These are phyloP conservation scores for Serendipita sp. DNA, from an alignment of 768 basidiomycete species.

Conservation along the genomic window DNA sequence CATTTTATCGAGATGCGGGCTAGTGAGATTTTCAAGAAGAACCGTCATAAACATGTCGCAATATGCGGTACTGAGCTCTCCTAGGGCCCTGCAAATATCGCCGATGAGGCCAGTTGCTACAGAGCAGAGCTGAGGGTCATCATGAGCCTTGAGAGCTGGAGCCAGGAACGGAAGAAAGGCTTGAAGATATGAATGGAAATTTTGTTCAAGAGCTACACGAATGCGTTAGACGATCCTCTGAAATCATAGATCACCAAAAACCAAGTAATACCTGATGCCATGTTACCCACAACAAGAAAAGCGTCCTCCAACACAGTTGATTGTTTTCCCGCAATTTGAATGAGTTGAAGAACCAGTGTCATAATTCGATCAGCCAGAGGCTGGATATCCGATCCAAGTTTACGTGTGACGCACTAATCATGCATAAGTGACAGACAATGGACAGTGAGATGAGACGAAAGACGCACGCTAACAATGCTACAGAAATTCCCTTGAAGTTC, in stretches of 20 bases:
- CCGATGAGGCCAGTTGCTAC: constrained; percentile 93
- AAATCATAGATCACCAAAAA: constrained; percentile 12
- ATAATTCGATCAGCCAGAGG: constrained; percentile 90
- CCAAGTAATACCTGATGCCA: constrained; percentile 44
- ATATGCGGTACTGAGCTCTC: constrained; percentile 68
- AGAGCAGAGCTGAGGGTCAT: constrained; percentile 89
- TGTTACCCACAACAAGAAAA: constrained; percentile 80
- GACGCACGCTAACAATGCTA: constrained; percentile 66
- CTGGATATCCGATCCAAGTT: constrained; percentile 64
- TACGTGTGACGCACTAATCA: constrained; percentile 62
- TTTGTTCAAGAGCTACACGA: constrained; percentile 46
- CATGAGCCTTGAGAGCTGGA: constrained; percentile 77
- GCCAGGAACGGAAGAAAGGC: constrained; percentile 77
- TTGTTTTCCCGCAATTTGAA: constrained; percentile 75
- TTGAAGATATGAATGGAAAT: constrained; percentile 67
- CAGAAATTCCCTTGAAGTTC: constrained; percentile 94
- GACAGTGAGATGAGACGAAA: background rate
- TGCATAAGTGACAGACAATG: constrained; percentile 3
- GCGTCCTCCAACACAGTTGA: constrained; percentile 93
- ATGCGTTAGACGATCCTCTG: constrained; percentile 6
- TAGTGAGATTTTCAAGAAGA: constrained; percentile 78
- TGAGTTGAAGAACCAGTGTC: constrained; percentile 74
- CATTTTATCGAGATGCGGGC: constrained; percentile 74
- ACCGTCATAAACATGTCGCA: constrained; percentile 82
- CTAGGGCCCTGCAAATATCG: constrained; percentile 88